These are phyloP conservation scores for Candida insectorum DNA, from an alignment of 805 yeast genomes.

Conservation along the genomic window DNA sequence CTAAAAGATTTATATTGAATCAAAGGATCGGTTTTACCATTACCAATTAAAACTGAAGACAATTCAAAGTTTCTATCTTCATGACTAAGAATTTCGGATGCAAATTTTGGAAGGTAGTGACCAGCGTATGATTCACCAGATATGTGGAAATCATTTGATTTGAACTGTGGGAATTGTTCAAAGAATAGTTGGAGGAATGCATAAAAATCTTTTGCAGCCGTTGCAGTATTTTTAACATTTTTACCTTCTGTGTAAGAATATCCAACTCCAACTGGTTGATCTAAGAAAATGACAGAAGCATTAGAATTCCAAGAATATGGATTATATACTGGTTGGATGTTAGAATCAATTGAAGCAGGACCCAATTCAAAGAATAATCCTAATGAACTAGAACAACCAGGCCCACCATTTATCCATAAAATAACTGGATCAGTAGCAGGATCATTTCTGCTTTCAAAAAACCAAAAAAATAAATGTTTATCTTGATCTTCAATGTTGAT, in stretches of 20 bases:
- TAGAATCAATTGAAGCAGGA: constrained; percentile 69
- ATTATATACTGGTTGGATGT: constrained; percentile 67
- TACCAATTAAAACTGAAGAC: constrained; percentile 41
- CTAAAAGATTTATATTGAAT: constrained; percentile 36
- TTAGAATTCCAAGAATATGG: constrained; percentile 89
- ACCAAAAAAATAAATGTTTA: constrained; percentile 91
- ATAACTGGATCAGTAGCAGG: constrained; percentile 84
- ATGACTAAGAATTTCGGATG: constrained; percentile 71
- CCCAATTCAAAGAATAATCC: constrained; percentile 92
- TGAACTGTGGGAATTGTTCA: constrained; percentile 74
- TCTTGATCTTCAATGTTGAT: constrained; percentile 31
- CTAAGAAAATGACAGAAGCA: constrained; percentile 86
- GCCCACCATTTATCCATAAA: constrained; percentile 94
- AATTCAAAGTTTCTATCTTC: constrained; percentile 45
- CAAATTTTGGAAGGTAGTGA: constrained; percentile 88
- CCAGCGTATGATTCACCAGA: constrained; percentile 96
- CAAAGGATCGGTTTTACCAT: constrained; percentile 43
- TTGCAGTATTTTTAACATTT: constrained; percentile 62
- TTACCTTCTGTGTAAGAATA: constrained; percentile 71
- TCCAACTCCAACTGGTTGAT: constrained; percentile 95
- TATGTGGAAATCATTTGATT: constrained; percentile 64
- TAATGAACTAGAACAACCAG: constrained; percentile 90
- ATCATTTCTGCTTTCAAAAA: constrained; percentile 86
- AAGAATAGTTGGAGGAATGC: constrained; percentile 81
- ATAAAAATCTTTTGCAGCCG: constrained; percentile 86